A percentile compares a stretch with the other conserved stretches of the same genome.
These are phyloP conservation scores for Phyllosticta citriasiana DNA, from an alignment of 2,329 filamentous ascomycete genomes.

Conservation along the genomic window DNA sequence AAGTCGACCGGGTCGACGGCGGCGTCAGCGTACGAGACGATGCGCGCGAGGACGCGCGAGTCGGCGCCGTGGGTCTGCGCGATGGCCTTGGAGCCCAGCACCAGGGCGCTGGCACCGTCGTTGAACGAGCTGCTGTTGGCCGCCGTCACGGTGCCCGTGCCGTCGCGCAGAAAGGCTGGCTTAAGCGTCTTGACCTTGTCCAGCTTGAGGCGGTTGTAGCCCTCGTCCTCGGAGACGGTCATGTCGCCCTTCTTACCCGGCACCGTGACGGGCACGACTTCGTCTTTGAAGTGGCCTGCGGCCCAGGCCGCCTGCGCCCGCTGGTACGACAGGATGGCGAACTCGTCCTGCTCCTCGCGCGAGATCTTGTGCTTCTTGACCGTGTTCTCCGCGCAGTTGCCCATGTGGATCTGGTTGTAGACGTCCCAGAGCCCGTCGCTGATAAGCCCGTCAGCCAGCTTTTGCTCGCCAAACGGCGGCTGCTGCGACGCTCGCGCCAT, in stretches of 20 bases:
- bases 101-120: slow-evolving; percentile 84
- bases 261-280: slow-evolving; percentile 81
- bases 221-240: slow-evolving; percentile 74
- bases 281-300: slow-evolving; percentile 70
- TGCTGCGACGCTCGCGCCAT: slow-evolving; percentile 70
- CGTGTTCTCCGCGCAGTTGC: slow-evolving; percentile 89
- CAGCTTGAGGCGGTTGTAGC: slow-evolving; percentile 74
- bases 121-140: slow-evolving; percentile 92
- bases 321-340: slow-evolving; percentile 81
- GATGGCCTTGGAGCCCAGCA: slow-evolving; percentile 70
- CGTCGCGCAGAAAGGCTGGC: slow-evolving; percentile 81
- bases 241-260: slow-evolving; percentile 70
- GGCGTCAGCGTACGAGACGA: slow-evolving; percentile 79
- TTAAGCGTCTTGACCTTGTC: slow-evolving; percentile 82
- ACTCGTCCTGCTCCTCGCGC: slow-evolving; percentile 80
- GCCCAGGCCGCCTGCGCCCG: slow-evolving; percentile 87
- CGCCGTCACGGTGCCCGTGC: slow-evolving; percentile 86
- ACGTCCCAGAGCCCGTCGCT: slow-evolving; percentile 95
- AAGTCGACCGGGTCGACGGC: slow-evolving; percentile 89
- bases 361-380: slow-evolving; percentile 77
- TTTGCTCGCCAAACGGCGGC: slow-evolving; percentile 77
- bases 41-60: slow-evolving; percentile 76
- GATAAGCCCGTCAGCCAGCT: slow-evolving; percentile 83
- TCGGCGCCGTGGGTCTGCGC: slow-evolving; percentile 68
- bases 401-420: slow-evolving; percentile 97